phyloP scores from a whole-genome alignment of 1,139 yeast genomes.

The Barnettozyma hawaiiensis region DNA sequence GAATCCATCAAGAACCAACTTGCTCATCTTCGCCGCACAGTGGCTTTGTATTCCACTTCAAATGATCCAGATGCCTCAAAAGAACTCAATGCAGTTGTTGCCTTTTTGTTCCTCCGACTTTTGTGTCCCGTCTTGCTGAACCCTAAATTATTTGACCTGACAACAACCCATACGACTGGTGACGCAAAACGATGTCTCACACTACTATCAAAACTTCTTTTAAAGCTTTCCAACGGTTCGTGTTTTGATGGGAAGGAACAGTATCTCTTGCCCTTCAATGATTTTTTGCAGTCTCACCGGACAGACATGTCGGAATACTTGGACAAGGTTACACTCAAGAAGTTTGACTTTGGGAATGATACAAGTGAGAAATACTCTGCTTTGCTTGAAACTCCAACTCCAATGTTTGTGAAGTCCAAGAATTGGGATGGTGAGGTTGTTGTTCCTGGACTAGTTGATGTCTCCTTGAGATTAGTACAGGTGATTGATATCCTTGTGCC shows the following conservation, averaged over 20 bases:
- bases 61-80: constrained; percentile 17
- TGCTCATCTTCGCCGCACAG: constrained; percentile 51
- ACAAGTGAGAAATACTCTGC: neutral
- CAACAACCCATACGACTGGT: constrained; percentile 66
- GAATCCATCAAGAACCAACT: constrained; percentile 56
- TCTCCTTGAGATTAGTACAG: constrained; percentile 55
- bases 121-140: constrained; percentile 89
- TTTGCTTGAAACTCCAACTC: neutral
- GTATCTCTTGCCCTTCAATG: constrained; percentile 65
- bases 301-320: constrained; percentile 60
- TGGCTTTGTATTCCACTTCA: constrained; percentile 54
- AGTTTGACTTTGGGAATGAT: constrained; percentile 53
- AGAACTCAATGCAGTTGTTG: constrained; percentile 66
- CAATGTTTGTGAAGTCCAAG: neutral
- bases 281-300: constrained; percentile 54
- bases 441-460: constrained; percentile 64
- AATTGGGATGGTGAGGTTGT: constrained; percentile 37
- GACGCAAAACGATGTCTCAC: constrained; percentile 72
- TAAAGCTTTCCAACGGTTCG: constrained; percentile 75
- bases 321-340: constrained; percentile 66
- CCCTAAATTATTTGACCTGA: constrained; percentile 76
- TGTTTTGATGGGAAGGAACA: constrained; percentile 79
- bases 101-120: constrained; percentile 78
- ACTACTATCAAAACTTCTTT: constrained; percentile 71
- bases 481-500: constrained; percentile 40